Conservation (phyloP, 164 flowering plant species). For the Stephania japonica region DNA sequence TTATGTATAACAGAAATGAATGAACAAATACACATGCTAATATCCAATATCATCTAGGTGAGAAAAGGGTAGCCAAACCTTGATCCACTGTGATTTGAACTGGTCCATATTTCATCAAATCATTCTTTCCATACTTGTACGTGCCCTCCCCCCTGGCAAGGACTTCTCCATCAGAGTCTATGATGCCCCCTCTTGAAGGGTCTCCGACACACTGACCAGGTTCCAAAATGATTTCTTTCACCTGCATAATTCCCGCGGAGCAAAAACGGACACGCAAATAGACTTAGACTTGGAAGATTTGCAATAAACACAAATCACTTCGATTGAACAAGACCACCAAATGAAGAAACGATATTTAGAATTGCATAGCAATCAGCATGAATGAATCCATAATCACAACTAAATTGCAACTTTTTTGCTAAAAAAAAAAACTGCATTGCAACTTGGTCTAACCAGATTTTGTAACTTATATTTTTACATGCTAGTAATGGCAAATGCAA, state of each 20-base stretch:
- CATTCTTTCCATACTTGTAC: constrained; percentile 43
- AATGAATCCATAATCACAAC: neutral
- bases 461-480: neutral
- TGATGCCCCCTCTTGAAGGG: constrained; percentile 70
- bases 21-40: constrained; percentile 1
- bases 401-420: neutral
- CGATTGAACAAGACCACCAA: neutral
- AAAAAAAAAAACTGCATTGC: neutral
- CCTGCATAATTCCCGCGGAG: constrained; percentile 35
- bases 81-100: constrained; percentile 65
- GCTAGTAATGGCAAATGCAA: neutral
- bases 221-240: constrained; percentile 72
- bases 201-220: constrained; percentile 59
- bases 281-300: neutral
- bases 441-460: neutral
- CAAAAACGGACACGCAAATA: neutral
- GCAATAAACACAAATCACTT: neutral
- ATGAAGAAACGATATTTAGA: neutral
- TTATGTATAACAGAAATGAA: neutral
- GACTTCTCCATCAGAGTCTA: constrained; percentile 93
- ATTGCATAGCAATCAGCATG: neutral
- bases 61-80: constrained; percentile 80
- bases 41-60: constrained; percentile 33
- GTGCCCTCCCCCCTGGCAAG: constrained; percentile 83
- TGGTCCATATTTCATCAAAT: constrained; percentile 64